Conservation (phyloP, 257 asterid genomes). For the Scutellaria barbata region DNA sequence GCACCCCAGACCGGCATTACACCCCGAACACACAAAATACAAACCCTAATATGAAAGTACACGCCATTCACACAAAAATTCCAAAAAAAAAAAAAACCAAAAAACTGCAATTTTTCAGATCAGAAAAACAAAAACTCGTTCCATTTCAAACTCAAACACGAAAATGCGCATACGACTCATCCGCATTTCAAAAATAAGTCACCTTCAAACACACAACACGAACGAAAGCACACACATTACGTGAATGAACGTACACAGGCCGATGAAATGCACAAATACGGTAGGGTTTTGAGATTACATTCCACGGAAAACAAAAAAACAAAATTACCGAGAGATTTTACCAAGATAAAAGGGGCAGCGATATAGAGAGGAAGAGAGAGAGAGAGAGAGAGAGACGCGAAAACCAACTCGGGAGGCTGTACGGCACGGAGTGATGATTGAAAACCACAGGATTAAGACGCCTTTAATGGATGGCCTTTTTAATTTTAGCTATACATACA, state of each 20-base stretch:
- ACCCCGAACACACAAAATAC: constrained; percentile 34
- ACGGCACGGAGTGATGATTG: constrained; percentile 64
- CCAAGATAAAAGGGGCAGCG: constrained; percentile 42
- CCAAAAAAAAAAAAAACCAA: background rate
- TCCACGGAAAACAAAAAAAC: background rate
- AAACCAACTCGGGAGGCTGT: constrained; percentile 56
- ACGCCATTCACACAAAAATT: constrained; percentile 16
- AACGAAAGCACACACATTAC: constrained; percentile 38
- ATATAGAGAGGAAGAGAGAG: constrained; percentile 37
- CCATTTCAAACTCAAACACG: constrained; percentile 33
- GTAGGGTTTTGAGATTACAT: constrained; percentile 46
- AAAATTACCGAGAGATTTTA: constrained; percentile 52
- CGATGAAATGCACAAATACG: constrained; percentile 1
- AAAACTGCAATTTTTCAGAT: constrained; percentile 34
- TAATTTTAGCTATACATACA: constrained; percentile 29
- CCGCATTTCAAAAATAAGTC: constrained; percentile 27
- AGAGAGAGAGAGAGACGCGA: constrained; percentile 49
- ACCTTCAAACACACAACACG: constrained; percentile 24
- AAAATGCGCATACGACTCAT: constrained; percentile 10
- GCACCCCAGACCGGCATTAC: constrained; percentile 26
- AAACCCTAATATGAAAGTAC: constrained; percentile 49
- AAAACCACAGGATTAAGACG: constrained; percentile 71
- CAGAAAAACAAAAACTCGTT: constrained; percentile 37
- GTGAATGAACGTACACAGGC: constrained; percentile 14
- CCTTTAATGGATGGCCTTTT: constrained; percentile 71